Percentiles rank a stretch among this genome's conserved stretches.
phyloP scores from a whole-genome alignment of 1,284 basidiomycete genomes.

The Ustilago trichophora region DNA sequence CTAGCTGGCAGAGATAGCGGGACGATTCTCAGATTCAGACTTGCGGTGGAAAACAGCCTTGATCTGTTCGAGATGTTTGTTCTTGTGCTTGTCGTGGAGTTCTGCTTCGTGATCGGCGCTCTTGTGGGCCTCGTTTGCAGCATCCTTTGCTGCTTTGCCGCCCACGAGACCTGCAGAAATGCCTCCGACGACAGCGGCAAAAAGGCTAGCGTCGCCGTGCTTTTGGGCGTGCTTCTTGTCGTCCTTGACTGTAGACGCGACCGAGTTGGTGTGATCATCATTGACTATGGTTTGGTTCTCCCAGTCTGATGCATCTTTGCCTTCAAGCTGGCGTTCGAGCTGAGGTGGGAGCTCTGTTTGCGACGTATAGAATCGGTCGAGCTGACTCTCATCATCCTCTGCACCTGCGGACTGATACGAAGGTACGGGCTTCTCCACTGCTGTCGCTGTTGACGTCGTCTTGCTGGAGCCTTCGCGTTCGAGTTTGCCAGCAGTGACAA shows the following conservation, averaged over 20 bases:
- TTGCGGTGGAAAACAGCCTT: slow-evolving; percentile 11
- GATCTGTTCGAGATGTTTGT: slow-evolving; percentile 13
- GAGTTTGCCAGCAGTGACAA: too few relatives aligned
- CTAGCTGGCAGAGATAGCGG: slow-evolving; percentile 4
- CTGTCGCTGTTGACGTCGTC: slow-evolving; percentile 5
- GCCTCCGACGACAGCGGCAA: slow-evolving; percentile 34
- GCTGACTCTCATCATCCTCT: slow-evolving; percentile 12
- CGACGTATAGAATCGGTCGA: slow-evolving; percentile 47
- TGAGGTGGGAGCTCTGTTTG: slow-evolving; percentile 27
- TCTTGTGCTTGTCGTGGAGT: slow-evolving; percentile 25
- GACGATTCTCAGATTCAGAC: not conserved
- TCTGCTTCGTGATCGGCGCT: slow-evolving; percentile 13
- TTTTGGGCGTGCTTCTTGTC: slow-evolving; percentile 12
- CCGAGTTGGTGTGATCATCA: not conserved
- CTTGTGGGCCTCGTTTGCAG: slow-evolving; percentile 7
- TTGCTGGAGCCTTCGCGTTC: slow-evolving; percentile 8
- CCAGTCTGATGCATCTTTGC: slow-evolving; percentile 3
- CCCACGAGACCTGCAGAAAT: slow-evolving; percentile 20
- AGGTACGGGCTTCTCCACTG: slow-evolving; percentile 8
- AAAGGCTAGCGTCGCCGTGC: slow-evolving; percentile 30
- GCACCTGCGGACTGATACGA: slow-evolving; percentile 8
- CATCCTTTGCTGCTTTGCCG: slow-evolving; percentile 18
- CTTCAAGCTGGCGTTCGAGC: slow-evolving; percentile 4
- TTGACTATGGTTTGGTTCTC: slow-evolving; percentile 27
- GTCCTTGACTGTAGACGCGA: not conserved